phyloP scores from a whole-genome alignment of 495 filamentous ascomycete genomes.

The Aspergillus nanangensis region DNA sequence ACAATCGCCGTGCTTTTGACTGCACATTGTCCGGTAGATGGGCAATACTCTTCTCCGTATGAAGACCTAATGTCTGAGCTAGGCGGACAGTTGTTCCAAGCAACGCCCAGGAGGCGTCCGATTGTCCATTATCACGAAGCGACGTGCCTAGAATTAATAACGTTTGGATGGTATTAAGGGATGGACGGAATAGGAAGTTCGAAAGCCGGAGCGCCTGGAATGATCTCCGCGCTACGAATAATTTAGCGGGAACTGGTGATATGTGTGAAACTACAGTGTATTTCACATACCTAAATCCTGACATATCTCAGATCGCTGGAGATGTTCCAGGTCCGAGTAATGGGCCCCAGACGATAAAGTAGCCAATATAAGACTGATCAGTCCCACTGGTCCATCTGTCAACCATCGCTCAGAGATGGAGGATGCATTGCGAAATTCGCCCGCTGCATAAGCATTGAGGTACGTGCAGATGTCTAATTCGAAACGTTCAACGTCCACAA shows the following conservation, averaged over 20 bases:
- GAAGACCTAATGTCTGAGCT: constrained; percentile 42
- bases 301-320: constrained; percentile 21
- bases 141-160: constrained; percentile 43
- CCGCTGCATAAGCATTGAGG: constrained; percentile 32
- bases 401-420: constrained; percentile 26
- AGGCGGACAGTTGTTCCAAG: constrained; percentile 41
- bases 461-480: constrained; percentile 44
- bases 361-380: constrained; percentile 41
- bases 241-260: too few species aligned
- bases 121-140: constrained; percentile 45
- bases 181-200: constrained; percentile 44
- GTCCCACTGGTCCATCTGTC: constrained; percentile 29
- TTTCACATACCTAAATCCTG: constrained; percentile 28
- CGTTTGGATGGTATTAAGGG: constrained; percentile 36
- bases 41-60: constrained; percentile 22
- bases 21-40: constrained; percentile 23
- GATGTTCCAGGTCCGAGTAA: constrained; percentile 38
- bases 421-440: constrained; percentile 16
- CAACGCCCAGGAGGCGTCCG: constrained; percentile 44
- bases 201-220: constrained; percentile 39
- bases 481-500: constrained; percentile 43
- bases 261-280: too few species aligned
- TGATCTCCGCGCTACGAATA: constrained; percentile 22
- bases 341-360: constrained; percentile 48
- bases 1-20: constrained; percentile 20